A percentile compares a stretch with the other conserved stretches of the same genome.
These are phyloP conservation scores for Saposhnikovia divaricata DNA, from an alignment of 129 eudicot genomes.

Conservation along the genomic window DNA sequence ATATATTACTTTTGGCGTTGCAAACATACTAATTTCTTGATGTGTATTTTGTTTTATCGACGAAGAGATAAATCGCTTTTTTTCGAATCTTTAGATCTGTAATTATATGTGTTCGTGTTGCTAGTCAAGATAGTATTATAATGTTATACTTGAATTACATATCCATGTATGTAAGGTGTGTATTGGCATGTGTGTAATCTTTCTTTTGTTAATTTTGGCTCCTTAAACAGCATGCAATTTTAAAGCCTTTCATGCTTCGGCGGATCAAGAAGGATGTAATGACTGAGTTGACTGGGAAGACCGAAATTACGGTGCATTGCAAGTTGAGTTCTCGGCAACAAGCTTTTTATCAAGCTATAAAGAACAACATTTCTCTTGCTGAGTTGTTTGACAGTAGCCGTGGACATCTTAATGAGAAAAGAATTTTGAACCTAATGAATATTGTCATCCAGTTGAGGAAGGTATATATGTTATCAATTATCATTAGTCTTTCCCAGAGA, in stretches of 20 bases:
- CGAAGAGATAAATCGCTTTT: background rate
- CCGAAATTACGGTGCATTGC: conserved; percentile 81
- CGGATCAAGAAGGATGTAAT: conserved; percentile 93
- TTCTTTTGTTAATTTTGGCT: conserved; percentile 2
- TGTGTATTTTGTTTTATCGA: background rate
- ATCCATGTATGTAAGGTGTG: background rate
- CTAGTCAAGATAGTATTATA: background rate
- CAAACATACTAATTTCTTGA: background rate
- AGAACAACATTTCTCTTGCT: conserved; percentile 94
- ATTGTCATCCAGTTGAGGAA: conserved; percentile 97
- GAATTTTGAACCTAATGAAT: conserved; percentile 80
- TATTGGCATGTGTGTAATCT: background rate
- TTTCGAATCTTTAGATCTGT: background rate
- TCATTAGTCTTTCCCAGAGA: background rate
- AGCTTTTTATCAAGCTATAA: conserved; percentile 96
- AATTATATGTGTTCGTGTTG: background rate
- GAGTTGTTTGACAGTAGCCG: conserved; percentile 86
- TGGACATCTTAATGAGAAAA: conserved; percentile 82
- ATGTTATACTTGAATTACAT: background rate
- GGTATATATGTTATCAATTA: conserved; percentile 25
- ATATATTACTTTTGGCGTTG: background rate
- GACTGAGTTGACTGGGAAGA: conserved; percentile 76
- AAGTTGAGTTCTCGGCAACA: conserved; percentile 95
- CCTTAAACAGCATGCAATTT: conserved; percentile 81
- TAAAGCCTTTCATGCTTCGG: conserved; percentile 97